phyloP scores from a whole-genome alignment of 75 land plant species.

The Picea sitchensis region DNA sequence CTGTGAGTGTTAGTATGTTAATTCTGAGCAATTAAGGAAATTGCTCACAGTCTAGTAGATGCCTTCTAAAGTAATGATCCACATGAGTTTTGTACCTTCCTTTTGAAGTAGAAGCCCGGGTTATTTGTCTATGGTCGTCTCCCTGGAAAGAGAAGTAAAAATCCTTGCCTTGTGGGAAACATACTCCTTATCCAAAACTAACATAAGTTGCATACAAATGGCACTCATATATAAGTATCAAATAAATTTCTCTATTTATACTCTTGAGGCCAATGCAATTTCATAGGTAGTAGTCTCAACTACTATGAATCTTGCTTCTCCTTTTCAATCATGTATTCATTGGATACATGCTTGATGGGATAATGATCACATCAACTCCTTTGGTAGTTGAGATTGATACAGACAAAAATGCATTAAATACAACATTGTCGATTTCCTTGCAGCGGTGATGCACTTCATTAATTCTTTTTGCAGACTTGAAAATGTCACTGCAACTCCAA shows the following conservation, averaged over 20 bases:
- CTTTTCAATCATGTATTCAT: neutral
- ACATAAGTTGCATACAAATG: neutral
- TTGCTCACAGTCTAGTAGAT: conserved; percentile 1
- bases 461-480: conserved; percentile 68
- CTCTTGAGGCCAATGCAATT: neutral
- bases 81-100: neutral
- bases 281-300: neutral
- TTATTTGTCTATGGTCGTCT: neutral
- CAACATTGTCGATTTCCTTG: conserved; percentile 58
- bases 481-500: conserved; percentile 89
- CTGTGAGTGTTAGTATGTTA: neutral
- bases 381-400: neutral
- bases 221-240: neutral
- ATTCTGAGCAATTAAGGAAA: neutral
- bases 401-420: conserved; percentile 28
- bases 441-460: conserved; percentile 58
- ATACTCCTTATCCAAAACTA: conserved; percentile 3
- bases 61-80: neutral
- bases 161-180: neutral
- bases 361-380: neutral
- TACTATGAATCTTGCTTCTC: neutral
- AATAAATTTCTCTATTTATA: neutral
- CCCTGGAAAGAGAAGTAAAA: neutral
- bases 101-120: neutral
- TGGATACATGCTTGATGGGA: neutral